Evolutionary conservation across 805 yeast genomes (phyloP), one percentile per base, ranked within the genome.

Genomic region (Candida succiphila): DNA sequence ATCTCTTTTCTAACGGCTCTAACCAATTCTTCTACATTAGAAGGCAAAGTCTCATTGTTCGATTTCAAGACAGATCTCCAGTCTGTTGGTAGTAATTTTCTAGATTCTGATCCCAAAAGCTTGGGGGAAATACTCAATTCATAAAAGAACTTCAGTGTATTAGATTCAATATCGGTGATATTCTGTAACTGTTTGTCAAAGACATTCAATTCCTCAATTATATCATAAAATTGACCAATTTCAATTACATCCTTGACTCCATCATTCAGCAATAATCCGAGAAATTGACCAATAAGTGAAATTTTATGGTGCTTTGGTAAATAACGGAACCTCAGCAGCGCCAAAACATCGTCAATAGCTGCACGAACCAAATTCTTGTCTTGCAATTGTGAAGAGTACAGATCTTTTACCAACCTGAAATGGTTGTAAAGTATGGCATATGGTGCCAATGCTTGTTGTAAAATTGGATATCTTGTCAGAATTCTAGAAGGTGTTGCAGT

Each of bases 371-470:
- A 15, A 27, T 20, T 15, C 7, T 29, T 14, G 17, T 30, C 17
- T 13, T 16, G 29, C 5, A 45, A 32, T 41, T 39, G 1, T 39
- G 29, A 4, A 13, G 17, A 1, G 58, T 49, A 5, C 56, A 53
- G 7, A n/a, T 44, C 36, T 5, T 37, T 31, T 34, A 51, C 43
- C 7, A 59, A 49, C 14, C 56, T 54, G 48, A 67, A 67, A 44
- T 70, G 75, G 38, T 67, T 67, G 37, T 63, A 61, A 17, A 82
- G 58, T 1, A 78, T 71, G 2, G 79, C 86, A 49, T 80, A 76
- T 30, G 92, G 92, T 5, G 89, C 59, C 32, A 82, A 51, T 18
- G 81, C 69, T 51, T 81, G 88, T 42, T 76, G 69, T 45, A 82
- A 63, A 2, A 75, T 62, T 13, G 84, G 75, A 27, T 75, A 66